Evolutionary conservation across 2,329 filamentous ascomycete species (phyloP), one percentile per base, ranked within the genome.

Genomic region (Drechslerella coelobrocha): DNA sequence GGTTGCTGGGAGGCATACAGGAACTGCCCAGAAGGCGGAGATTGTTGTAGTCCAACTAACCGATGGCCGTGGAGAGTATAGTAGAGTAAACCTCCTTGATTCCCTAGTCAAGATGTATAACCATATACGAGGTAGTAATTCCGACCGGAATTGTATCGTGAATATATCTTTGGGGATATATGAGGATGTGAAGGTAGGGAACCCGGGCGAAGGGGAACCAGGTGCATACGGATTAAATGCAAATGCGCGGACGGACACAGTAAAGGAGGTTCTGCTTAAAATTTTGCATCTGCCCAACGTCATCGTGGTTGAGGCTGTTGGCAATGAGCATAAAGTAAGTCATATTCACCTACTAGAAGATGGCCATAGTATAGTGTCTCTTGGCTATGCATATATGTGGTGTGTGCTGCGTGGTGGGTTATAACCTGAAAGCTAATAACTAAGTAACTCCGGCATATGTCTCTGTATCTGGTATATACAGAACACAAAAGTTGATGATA

Each of bases 271-370:
- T n/a, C n/a, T n/a, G n/a, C n/a, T n/a, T n/a, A n/a, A n/a, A n/a
- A n/a, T n/a, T n/a, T n/a, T n/a, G n/a, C n/a, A n/a, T 47, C 39
- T 68, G 5, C 47, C 45, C 1, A 68, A 68, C 24, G 50, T 39
- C 1, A 60, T 68, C 6, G 6, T 68, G 5, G 54, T 68, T 8
- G 9, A 9, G 1, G 14, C 31, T 7, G 24, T 47, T 9, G 54
- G 62, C 14, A 57, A 65, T 27, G 17, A n/a, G 1, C 10, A 48
- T 21, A 10, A 19, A 8, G 60, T 62, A 55, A 48, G 59, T 37
- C 19, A 21, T 10, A 24, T 34, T 0, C 21, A 14, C 24, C 14
- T 7, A 10, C 17, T 51, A 7, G 5, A 51, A 27, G 8, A n/a
- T n/a, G n/a, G n/a, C n/a, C n/a, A n/a, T n/a, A n/a, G n/a, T n/a